Evolutionary conservation across 371 early-diverging fungal genomes (phyloP).

Genomic region (Paraphysoderma sedebokerense): DNA sequence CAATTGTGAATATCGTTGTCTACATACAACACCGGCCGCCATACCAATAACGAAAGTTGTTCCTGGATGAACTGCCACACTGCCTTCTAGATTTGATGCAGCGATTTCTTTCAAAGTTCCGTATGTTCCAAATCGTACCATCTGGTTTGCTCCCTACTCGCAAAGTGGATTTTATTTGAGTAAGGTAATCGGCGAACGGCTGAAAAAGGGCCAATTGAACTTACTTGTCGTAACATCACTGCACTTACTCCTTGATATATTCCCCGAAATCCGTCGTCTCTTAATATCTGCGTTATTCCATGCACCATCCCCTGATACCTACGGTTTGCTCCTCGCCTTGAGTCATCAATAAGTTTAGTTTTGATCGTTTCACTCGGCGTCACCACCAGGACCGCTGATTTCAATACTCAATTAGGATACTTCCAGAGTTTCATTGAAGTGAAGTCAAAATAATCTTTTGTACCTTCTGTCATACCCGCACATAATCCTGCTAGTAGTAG

Average conservation of each 20-base stretch:
- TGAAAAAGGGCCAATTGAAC: neutral
- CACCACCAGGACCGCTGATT: conserved; percentile 62
- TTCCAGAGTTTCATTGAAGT: too few species aligned
- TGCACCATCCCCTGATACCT: conserved; percentile 24
- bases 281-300: conserved; percentile 33
- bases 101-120: conserved; percentile 36
- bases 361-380: conserved; percentile 88
- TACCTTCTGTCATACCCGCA: conserved; percentile 80
- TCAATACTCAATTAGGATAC: too few species aligned
- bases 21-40: conserved; percentile 73
- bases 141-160: conserved; percentile 79
- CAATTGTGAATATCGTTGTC: too few species aligned
- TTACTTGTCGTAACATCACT: conserved; percentile 82
- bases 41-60: conserved; percentile 55
- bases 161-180: too few species aligned
- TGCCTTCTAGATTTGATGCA: neutral
- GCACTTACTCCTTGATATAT: conserved; percentile 77
- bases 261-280: conserved; percentile 60
- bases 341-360: conserved; percentile 3
- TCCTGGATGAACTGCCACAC: conserved; percentile 30
- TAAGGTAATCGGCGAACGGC: neutral
- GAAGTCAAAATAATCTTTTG: too few species aligned
- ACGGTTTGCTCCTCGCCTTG: conserved; percentile 1
- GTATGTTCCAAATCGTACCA: conserved; percentile 73
- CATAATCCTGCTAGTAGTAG: conserved; percentile 53